Conservation (phyloP, 2,329 filamentous ascomycete genomes). For the Xylariomycetidae sp. region DNA sequence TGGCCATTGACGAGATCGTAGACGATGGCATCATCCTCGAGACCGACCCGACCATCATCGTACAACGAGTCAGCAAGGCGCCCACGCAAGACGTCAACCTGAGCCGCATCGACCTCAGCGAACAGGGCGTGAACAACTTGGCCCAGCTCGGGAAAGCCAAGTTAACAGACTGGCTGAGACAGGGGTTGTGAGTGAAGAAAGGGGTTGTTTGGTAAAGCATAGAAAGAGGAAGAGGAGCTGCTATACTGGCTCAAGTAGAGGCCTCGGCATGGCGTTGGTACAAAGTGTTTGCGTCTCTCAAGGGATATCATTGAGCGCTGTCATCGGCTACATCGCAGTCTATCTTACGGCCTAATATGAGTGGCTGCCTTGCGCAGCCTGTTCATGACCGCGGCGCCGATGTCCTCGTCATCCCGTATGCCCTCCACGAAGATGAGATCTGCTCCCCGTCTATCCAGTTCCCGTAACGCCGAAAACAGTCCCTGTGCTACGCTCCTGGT, state of each 20-base stretch:
- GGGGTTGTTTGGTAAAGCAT: too few relatives aligned
- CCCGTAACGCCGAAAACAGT: constrained; percentile 79
- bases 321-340: constrained; percentile 25
- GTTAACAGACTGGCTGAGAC: constrained; percentile 82
- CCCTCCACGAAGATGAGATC: constrained; percentile 89
- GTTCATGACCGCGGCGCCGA: constrained; percentile 84
- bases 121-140: constrained; percentile 90
- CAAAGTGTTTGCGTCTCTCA: constrained; percentile 19
- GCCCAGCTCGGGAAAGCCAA: constrained; percentile 92
- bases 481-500: constrained; percentile 74
- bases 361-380: constrained; percentile 71
- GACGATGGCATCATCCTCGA: constrained; percentile 96
- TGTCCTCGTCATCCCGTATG: constrained; percentile 70
- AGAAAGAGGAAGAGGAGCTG: constrained; percentile 7
- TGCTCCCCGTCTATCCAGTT: constrained; percentile 73
- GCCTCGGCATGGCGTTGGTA: constrained; percentile 23
- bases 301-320: constrained; percentile 15
- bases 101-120: constrained; percentile 90
- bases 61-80: constrained; percentile 85
- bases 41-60: constrained; percentile 91
- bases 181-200: constrained; percentile 40
- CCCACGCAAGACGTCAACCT: constrained; percentile 87
- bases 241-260: constrained; percentile 15
- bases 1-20: constrained; percentile 91
- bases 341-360: constrained; percentile 48